These are phyloP conservation scores for Aspergillus fijiensis DNA, from an alignment of 2,329 filamentous ascomycete genomes.

Conservation along the genomic window DNA sequence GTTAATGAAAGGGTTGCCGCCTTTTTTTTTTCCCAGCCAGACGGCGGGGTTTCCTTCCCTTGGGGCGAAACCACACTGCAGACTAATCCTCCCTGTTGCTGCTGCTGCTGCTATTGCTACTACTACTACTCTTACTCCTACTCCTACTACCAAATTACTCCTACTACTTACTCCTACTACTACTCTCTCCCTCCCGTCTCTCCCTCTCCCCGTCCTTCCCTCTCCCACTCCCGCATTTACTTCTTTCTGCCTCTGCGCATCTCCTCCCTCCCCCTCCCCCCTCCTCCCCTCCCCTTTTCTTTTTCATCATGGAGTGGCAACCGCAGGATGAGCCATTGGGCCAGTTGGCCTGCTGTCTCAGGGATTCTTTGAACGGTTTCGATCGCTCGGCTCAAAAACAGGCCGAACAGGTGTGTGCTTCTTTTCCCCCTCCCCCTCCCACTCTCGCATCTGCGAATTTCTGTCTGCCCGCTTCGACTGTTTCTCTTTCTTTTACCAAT, in stretches of 20 bases:
- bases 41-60: slow-evolving; percentile 21
- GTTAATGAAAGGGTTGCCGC: slow-evolving; percentile 18
- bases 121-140: background rate
- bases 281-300: slow-evolving; percentile 6
- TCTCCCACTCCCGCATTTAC: slow-evolving; percentile 12
- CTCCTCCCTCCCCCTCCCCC: background rate
- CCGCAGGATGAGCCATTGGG: slow-evolving; percentile 80
- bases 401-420: slow-evolving; percentile 72
- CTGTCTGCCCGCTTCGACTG: slow-evolving; percentile 7
- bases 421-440: slow-evolving; percentile 3
- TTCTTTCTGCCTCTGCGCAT: slow-evolving; percentile 8
- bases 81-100: background rate
- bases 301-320: slow-evolving; percentile 77
- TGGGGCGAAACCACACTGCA: background rate
- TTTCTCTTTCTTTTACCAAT: background rate
- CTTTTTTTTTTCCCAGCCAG: slow-evolving; percentile 15
- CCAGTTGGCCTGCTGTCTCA: slow-evolving; percentile 85
- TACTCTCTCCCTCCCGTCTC: slow-evolving; percentile 9
- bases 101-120: background rate
- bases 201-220: slow-evolving; percentile 11
- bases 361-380: slow-evolving; percentile 85
- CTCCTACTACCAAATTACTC: background rate
- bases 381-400: slow-evolving; percentile 80
- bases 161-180: background rate
- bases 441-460: slow-evolving; percentile 9